Evolutionary conservation across 345 rosid genomes (phyloP), one percentile per base, ranked within the genome.

Genomic region (Reutealis trisperma): DNA sequence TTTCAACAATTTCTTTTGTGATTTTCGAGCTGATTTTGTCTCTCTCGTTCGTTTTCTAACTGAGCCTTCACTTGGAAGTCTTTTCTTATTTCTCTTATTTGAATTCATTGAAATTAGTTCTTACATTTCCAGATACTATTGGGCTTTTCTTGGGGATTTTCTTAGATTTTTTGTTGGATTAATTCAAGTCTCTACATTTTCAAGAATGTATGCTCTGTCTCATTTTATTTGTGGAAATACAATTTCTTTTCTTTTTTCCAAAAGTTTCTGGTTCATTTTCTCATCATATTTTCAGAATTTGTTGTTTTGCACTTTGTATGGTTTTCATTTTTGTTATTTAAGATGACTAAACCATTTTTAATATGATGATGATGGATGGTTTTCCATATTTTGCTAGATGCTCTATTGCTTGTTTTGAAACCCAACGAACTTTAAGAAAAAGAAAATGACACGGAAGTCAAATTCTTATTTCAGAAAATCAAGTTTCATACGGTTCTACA

Each of bases 61-160:
- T 55, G 49, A n/a, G 45, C 27, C 45, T 8, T 8, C 34, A 18
- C 14, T 1, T n/a, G 32, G 25, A 51, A 51, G 42, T 27, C 41
- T 32, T 12, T 70, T 44, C 27, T 19, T 54, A 30, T 51, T 30
- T 2, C 25, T 19, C 5, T 11, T 51, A 6, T 55, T 30, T 8
- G 27, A 80, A 47, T 67, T 65, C 30, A 18, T 22, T 59, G 44
- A 32, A 47, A 76, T 72, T 24, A 44, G 24, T 66, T 60, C 6
- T 73, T 22, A 22, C 61, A 55, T 54, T 19, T 25, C 18, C 13
- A 15, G 7, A 32, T 44, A 18, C 41, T 25, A 6, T 61, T 73
- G 24, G 51, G 30, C 3, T 37, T 24, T 47, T 57, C 41, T 47
- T 1, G 42, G 57, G 16, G 34, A 45, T 18, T 37, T 62, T 47